Percentiles rank a stretch among this genome's conserved stretches.
These are phyloP conservation scores for Globisporangium viniferum DNA, from an alignment of 352 stramenopile species.

Conservation along the genomic window DNA sequence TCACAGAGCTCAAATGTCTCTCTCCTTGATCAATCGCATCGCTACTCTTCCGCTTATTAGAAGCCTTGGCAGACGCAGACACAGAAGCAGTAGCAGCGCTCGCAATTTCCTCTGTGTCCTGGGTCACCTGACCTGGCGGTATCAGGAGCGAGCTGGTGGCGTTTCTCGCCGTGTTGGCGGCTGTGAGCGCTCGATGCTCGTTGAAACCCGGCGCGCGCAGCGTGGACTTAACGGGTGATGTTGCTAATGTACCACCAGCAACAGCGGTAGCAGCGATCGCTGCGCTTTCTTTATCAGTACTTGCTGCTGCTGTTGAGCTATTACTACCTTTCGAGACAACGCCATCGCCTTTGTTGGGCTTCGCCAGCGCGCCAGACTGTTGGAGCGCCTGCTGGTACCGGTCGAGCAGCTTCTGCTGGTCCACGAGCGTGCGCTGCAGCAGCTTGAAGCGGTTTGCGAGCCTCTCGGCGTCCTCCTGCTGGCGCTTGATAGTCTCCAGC, in stretches of 20 bases:
- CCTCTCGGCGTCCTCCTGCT: conserved; percentile 34
- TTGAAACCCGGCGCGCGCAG: not conserved
- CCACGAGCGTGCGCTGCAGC: conserved; percentile 52
- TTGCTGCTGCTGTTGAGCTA: not conserved
- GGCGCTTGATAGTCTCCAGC: conserved; percentile 40
- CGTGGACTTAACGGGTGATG: not conserved
- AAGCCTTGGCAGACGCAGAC: not conserved
- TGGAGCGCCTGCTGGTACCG: conserved; percentile 52
- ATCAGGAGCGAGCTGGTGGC: not conserved
- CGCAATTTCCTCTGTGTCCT: not conserved
- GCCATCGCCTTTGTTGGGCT: not conserved
- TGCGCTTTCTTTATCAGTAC: not conserved
- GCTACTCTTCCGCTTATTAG: not conserved
- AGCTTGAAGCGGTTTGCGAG: conserved; percentile 60
- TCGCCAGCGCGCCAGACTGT: not conserved
- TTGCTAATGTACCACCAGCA: not conserved
- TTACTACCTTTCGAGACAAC: not conserved
- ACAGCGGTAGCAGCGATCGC: not conserved
- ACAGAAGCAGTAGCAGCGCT: not conserved
- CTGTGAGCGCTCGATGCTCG: not conserved
- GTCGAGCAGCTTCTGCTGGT: conserved; percentile 74
- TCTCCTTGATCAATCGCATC: too few relatives aligned
- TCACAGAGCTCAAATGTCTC: too few relatives aligned
- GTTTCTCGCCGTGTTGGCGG: not conserved
- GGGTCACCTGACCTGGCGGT: not conserved